Conservation (phyloP, 108 stramenopile genomes). For the Skeletonema tropicum region DNA sequence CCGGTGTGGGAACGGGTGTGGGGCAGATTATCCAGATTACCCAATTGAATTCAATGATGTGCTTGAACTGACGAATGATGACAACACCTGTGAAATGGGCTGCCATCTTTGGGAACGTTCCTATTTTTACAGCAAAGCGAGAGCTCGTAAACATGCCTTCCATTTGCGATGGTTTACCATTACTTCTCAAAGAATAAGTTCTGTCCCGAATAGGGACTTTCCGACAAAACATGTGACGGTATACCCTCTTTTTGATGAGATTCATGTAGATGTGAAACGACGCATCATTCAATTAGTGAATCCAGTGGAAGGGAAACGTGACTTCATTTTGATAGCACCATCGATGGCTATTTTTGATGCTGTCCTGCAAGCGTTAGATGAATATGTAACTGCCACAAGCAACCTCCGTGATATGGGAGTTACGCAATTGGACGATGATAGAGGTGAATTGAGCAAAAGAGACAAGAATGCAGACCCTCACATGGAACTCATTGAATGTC, state of each 20-base stretch:
- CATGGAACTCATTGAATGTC: constrained; percentile 56
- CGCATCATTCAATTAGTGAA: constrained; percentile 62
- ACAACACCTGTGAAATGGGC: constrained; percentile 22
- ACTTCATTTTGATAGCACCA: constrained; percentile 71
- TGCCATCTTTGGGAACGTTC: constrained; percentile 75
- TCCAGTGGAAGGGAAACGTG: constrained; percentile 39
- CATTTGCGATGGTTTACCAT: constrained; percentile 76
- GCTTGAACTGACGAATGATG: constrained; percentile 27
- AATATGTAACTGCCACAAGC: constrained; percentile 27
- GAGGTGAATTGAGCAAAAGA: constrained; percentile 1
- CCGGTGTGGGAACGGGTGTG: neutral
- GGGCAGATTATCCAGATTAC: constrained; percentile 8
- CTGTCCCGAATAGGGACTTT: constrained; percentile 58
- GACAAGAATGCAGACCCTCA: constrained; percentile 52
- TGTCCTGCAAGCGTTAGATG: constrained; percentile 53
- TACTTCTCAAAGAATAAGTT: constrained; percentile 50
- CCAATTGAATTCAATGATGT: constrained; percentile 19
- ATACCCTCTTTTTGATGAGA: constrained; percentile 60
- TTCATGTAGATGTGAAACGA: constrained; percentile 65
- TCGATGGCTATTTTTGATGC: constrained; percentile 53
- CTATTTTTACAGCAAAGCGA: constrained; percentile 68
- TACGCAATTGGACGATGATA: constrained; percentile 28
- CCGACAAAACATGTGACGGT: constrained; percentile 48
- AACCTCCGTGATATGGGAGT: constrained; percentile 19
- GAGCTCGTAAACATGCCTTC: constrained; percentile 62